Evolutionary conservation across 23 red algal genomes (phyloP).

Genomic region (Gracilaria vermiculophylla): DNA sequence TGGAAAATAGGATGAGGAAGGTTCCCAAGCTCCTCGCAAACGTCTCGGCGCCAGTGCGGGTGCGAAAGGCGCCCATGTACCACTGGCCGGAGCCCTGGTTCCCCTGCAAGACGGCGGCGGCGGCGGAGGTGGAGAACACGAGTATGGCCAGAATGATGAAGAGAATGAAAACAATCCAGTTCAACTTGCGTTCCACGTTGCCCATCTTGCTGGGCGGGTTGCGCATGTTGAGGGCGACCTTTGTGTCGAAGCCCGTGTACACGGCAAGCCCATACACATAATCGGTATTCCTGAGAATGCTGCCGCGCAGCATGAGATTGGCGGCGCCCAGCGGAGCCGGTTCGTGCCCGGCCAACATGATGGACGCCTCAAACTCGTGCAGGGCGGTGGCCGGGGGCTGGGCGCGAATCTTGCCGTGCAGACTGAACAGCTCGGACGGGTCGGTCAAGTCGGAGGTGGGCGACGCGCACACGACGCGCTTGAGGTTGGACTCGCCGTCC

Average conservation of each 20-base stretch:
- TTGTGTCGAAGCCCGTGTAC: conserved; percentile 83
- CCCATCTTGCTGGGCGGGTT: conserved; percentile 85
- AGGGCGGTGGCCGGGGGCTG: conserved; percentile 47
- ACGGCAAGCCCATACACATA: conserved; percentile 80
- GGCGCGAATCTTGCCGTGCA: conserved; percentile 46
- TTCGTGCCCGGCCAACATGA: conserved; percentile 20
- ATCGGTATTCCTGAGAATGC: conserved; percentile 82
- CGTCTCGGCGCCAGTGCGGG: neutral
- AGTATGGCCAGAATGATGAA: conserved; percentile 79
- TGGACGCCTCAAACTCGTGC: conserved; percentile 62
- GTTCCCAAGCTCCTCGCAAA: conserved; percentile 63
- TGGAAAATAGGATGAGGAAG: conserved; percentile 86
- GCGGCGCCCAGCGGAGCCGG: conserved; percentile 56
- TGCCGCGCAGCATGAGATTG: conserved; percentile 80
- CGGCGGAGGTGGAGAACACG: conserved; percentile 43
- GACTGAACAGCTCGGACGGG: conserved; percentile 27
- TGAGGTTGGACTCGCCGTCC: conserved; percentile 97
- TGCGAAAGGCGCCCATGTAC: conserved; percentile 73
- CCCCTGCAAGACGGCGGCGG: conserved; percentile 48
- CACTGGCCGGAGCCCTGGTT: conserved; percentile 55
- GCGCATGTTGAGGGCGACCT: conserved; percentile 87
- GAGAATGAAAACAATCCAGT: conserved; percentile 77
- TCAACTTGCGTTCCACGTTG: conserved; percentile 76
- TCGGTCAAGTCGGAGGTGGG: conserved; percentile 26
- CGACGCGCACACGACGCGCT: conserved; percentile 48